A percentile compares a stretch with the other conserved stretches of the same genome.
phyloP scores from a whole-genome alignment of 1,284 basidiomycete genomes.

The Microbotryomycetes sp. region DNA sequence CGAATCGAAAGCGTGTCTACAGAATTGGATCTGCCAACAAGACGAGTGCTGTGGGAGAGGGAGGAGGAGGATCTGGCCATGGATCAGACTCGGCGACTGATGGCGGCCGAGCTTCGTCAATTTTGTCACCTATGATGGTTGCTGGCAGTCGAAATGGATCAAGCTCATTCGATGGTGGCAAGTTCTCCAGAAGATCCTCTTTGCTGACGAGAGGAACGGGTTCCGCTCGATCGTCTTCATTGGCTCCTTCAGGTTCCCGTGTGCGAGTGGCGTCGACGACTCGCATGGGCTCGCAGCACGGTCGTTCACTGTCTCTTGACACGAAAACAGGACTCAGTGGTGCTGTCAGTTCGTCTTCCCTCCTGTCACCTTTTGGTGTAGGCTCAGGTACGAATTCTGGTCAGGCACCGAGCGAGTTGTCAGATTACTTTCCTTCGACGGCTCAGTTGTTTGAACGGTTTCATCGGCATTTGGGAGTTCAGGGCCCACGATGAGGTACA shows the following conservation, averaged over 20 bases:
- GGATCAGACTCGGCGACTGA: not conserved
- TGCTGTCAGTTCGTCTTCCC: no score
- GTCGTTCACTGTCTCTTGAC: not conserved
- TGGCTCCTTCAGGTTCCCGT: not conserved
- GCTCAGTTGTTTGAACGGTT: not conserved
- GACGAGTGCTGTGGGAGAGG: not conserved
- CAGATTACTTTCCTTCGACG: constrained; percentile 24
- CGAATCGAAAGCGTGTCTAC: constrained; percentile 67
- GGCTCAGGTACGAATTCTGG: not conserved
- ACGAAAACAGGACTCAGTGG: not conserved
- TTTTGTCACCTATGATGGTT: not conserved
- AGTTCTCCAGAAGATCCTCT: not conserved
- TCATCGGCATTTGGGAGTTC: no score
- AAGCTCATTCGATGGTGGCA: not conserved
- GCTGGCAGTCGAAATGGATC: not conserved
- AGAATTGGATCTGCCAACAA: constrained; percentile 50
- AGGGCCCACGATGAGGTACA: no score
- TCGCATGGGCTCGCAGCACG: not conserved
- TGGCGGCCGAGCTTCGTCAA: not conserved
- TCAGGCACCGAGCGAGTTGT: constrained; percentile 26
- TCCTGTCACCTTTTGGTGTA: not conserved
- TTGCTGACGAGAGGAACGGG: not conserved
- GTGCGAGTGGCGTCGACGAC: not conserved
- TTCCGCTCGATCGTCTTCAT: not conserved
- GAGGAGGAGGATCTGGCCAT: not conserved